Base-by-base conservation (phyloP, 495 filamentous ascomycete species). In the Clohesyomyces aquaticus region DNA sequence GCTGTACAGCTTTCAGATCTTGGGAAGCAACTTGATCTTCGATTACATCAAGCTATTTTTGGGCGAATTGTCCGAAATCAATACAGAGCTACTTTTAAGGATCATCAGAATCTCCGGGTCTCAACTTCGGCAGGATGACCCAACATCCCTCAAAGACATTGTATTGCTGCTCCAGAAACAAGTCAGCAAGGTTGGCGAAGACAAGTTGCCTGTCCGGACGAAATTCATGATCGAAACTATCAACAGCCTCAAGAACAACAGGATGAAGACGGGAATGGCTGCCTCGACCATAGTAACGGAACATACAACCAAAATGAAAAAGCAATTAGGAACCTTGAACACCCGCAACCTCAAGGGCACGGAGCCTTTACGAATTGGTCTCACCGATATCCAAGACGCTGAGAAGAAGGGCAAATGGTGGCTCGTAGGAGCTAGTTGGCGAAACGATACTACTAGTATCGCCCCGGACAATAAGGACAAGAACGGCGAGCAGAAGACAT, bases 151-250 rank as follows among this genome's bases (percentile, higher is more conserved):
- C 38, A 96, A 95, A 75, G 91, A 96, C 62, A 95, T 98, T 57
- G 88, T 96, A 10, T 70, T 88, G 19, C 80, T 90, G 55, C 85
- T 96, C 57, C 90, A 91, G 66, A 85, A 85, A 11, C 83, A 87
- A 9, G 82, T 91, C 12, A 76, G 83, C 6, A 85, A 83, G 51
- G 77, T 79, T 29, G 89, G 87, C 29, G 87, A 90, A 72, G 78
- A 79, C 18, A 86, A 82, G 46, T 79, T 96, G 18, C 93, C 91
- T 14, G 89, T 96, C 11, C 87, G 94, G 50, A 96, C 93, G 0
- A 95, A 89, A 65, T 98, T 97, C 77, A 98, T 98, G 95, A 92
- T 98, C 49, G 94, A 98, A 64, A 93, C 88, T 1, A 94, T 98
- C 72, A 92, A 90, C 62, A 88, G 94, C 69, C 80, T 98, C 27